phyloP scores from a whole-genome alignment of 1,284 basidiomycete species.

The Fomitopsis betulina region DNA sequence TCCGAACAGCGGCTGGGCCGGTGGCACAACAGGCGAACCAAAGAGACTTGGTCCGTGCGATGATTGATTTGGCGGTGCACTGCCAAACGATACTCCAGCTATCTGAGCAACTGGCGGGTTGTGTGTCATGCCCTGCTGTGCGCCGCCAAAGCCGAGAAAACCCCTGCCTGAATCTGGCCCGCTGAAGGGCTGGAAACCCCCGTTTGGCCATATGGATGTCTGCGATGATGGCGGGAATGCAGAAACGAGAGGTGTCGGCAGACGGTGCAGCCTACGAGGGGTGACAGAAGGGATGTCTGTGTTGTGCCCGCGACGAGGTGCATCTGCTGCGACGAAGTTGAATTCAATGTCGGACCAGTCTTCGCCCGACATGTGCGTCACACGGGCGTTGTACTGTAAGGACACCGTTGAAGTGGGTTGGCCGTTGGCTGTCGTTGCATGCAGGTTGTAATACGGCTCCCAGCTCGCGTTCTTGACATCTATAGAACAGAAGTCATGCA shows the following conservation, averaged over 20 bases:
- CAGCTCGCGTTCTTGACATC: slow-evolving; percentile 48
- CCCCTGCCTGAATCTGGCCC: no score
- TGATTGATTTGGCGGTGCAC: no score
- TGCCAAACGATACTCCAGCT: no score
- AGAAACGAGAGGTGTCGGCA: not conserved
- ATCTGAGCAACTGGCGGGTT: no score
- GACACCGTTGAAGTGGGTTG: slow-evolving; percentile 39
- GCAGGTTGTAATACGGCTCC: slow-evolving; percentile 53
- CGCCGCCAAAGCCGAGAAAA: no score
- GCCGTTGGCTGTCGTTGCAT: slow-evolving; percentile 41
- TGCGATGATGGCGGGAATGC: no score
- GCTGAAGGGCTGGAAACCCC: no score
- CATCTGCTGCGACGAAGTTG: not conserved
- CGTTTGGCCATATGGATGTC: no score
- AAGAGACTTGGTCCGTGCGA: no score
- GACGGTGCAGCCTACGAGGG: not conserved
- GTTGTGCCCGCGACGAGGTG: not conserved
- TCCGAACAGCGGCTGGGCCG: not conserved
- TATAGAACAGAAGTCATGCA: slow-evolving; percentile 16
- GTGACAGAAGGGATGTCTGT: not conserved
- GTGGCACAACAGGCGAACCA: not conserved
- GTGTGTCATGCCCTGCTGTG: no score
- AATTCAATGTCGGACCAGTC: slow-evolving; percentile 42
- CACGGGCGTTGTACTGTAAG: slow-evolving; percentile 51
- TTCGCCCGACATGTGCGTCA: slow-evolving; percentile 55